These are phyloP conservation scores for Closterium sp. DNA, from an alignment of 139 green algal genomes.

Conservation along the genomic window DNA sequence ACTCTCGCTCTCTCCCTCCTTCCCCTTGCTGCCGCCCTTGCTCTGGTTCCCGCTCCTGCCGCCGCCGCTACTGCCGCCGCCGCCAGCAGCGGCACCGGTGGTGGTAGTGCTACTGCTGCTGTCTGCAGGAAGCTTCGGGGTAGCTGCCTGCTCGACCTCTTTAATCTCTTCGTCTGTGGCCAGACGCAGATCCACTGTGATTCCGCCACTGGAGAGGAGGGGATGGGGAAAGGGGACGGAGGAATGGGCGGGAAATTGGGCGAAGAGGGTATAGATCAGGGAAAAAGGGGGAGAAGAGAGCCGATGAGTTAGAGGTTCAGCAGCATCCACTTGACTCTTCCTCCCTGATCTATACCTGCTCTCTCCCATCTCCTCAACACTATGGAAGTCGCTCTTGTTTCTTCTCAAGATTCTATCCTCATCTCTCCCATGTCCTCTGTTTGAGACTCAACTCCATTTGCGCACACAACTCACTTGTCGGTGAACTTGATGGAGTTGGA, in stretches of 20 bases:
- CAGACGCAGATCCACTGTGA: background rate
- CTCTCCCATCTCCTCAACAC: no score
- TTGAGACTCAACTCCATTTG: no score
- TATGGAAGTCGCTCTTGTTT: no score
- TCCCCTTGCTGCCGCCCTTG: background rate
- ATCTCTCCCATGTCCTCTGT: no score
- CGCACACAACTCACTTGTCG: conserved; percentile 6
- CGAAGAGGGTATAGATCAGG: no score
- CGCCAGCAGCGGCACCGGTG: no score
- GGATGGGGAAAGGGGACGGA: background rate
- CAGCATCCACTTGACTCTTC: background rate
- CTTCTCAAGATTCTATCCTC: no score
- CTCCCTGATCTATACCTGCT: no score
- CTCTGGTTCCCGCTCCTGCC: background rate
- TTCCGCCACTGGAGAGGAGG: background rate
- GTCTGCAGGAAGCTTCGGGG: background rate
- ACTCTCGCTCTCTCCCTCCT: background rate
- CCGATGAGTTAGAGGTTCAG: background rate
- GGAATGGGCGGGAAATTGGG: no score
- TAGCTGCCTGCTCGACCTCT: background rate
- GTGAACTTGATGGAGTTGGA: conserved; percentile 49
- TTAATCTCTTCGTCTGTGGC: background rate
- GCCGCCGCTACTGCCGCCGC: no score
- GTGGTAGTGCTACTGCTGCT: background rate
- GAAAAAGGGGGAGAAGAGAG: no score